These are phyloP conservation scores for Porodaedalea pini DNA, from an alignment of 1,284 basidiomycete genomes.

Conservation along the genomic window DNA sequence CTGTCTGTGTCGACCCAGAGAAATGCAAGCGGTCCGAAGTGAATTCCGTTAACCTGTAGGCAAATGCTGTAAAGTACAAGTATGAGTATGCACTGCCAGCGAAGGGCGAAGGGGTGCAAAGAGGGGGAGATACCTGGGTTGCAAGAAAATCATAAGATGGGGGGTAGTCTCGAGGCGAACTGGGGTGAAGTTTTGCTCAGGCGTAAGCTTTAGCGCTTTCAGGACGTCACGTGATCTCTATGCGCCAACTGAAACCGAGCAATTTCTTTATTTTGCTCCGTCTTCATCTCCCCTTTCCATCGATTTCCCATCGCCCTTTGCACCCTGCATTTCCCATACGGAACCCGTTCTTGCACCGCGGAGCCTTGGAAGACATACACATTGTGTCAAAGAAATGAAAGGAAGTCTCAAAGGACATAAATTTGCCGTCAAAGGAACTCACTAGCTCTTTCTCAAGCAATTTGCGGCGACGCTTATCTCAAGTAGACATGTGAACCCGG, in stretches of 20 bases:
- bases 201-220: conserved; percentile 1
- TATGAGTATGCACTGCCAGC: neutral
- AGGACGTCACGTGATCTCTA: neutral
- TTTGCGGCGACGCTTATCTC: too few species aligned
- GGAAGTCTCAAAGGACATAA: too few species aligned
- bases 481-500: too few species aligned
- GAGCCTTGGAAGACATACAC: too few species aligned
- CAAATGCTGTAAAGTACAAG: neutral
- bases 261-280: neutral
- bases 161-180: neutral
- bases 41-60: conserved; percentile 20
- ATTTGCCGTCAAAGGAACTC: too few species aligned
- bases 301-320: neutral
- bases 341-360: too few species aligned
- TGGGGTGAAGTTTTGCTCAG: conserved; percentile 4
- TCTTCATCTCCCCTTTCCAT: neutral
- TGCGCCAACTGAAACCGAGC: neutral
- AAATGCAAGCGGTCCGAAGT: conserved; percentile 54
- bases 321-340: neutral
- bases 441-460: too few species aligned
- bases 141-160: conserved; percentile 18
- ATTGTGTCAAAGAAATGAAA: too few species aligned
- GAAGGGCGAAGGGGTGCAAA: neutral
- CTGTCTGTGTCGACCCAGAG: conserved; percentile 65
- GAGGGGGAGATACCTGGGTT: conserved; percentile 14